These are phyloP conservation scores for Calonectria pauciramosa DNA, from an alignment of 2,329 filamentous ascomycete genomes.

Conservation along the genomic window DNA sequence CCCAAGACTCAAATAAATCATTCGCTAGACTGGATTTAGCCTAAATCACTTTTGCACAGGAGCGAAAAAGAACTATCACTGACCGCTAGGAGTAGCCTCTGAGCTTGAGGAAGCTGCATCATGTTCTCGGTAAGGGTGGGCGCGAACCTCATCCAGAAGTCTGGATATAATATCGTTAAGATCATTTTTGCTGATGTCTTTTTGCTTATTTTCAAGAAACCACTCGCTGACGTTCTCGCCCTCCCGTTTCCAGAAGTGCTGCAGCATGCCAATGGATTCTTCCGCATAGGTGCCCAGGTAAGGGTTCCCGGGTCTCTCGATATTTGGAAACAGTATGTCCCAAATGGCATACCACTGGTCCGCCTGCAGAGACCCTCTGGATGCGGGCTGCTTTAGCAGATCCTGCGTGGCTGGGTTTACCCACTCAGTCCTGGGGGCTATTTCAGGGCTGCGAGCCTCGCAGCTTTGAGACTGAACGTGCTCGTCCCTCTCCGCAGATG, in stretches of 20 bases:
- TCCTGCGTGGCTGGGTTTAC: not conserved
- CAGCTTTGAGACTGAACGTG: not conserved
- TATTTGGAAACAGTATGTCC: not conserved
- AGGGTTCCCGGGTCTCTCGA: not conserved
- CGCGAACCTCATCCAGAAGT: not conserved
- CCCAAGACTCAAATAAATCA: not conserved
- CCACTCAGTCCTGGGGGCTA: not conserved
- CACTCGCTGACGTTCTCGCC: not conserved
- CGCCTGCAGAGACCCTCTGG: not conserved
- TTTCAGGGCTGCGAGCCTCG: not conserved
- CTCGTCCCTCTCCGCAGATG: not conserved
- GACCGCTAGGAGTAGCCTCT: not conserved
- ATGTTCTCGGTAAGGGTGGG: not conserved
- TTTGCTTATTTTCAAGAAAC: not conserved
- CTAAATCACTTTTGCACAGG: not conserved
- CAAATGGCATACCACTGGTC: not conserved
- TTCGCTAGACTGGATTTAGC: not conserved
- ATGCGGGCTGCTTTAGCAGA: not conserved
- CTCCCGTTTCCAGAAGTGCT: not conserved
- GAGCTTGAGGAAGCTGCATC: not conserved
- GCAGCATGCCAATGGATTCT: not conserved
- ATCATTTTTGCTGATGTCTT: not conserved
- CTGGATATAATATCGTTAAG: not conserved
- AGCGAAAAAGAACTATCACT: not conserved
- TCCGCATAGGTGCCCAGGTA: not conserved